Conservation (phyloP, 2,329 filamentous ascomycete genomes). For the Fusarium subtropicale region DNA sequence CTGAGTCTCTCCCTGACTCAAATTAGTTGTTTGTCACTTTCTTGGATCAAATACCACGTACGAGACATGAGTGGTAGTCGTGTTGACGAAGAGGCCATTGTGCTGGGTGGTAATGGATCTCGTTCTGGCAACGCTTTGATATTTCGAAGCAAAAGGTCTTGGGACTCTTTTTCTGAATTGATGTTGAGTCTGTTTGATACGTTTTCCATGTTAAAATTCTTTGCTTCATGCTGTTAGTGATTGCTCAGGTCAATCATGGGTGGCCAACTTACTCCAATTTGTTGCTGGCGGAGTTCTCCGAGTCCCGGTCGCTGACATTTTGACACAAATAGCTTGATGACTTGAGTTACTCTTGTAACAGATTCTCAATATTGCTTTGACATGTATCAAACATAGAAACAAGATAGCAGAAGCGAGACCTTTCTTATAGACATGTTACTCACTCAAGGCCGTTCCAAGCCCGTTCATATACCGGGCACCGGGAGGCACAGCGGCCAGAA, state of each 20-base stretch:
- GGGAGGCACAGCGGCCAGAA: conserved; percentile 19
- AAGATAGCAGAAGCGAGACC: fast-evolving
- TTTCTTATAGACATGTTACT: conserved; percentile 4
- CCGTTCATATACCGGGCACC: conserved; percentile 11
- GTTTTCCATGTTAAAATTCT: neutral
- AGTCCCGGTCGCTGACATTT: conserved; percentile 8
- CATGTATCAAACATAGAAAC: neutral
- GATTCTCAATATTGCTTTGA: fast-evolving
- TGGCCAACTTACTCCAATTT: neutral
- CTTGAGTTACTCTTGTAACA: too few relatives aligned
- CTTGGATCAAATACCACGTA: neutral
- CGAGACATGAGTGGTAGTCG: conserved; percentile 22
- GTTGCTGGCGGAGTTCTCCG: neutral
- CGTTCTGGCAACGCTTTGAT: conserved; percentile 46
- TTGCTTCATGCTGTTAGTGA: neutral
- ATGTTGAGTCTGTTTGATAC: conserved; percentile 21
- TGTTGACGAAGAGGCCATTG: conserved; percentile 15
- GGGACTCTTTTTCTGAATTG: conserved; percentile 46
- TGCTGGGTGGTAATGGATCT: conserved; percentile 24
- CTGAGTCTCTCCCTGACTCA: neutral
- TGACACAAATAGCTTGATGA: neutral
- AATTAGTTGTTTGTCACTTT: neutral
- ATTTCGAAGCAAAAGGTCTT: conserved; percentile 41
- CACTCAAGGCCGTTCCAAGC: neutral
- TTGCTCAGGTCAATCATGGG: neutral